Evolutionary conservation across 495 filamentous ascomycete genomes (phyloP).

Genomic region (Neurospora sp.): DNA sequence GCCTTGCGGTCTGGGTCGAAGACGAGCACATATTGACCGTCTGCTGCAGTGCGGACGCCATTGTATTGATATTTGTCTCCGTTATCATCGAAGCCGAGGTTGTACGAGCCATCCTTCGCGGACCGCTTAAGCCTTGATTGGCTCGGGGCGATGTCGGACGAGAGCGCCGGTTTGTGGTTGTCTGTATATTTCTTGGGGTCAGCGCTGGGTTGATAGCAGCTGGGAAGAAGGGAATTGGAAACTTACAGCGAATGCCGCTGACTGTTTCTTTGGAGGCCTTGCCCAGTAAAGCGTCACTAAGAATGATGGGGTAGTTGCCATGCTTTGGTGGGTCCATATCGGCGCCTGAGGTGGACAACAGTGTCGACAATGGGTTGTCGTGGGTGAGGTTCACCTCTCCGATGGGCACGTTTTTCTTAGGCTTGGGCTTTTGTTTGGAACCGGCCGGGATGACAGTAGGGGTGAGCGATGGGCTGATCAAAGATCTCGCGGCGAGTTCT

Average conservation of each 20-base stretch:
- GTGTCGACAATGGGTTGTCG: neutral
- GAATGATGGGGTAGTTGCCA: slow-evolving; percentile 43
- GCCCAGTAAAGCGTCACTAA: slow-evolving; percentile 44
- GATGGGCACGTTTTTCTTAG: neutral
- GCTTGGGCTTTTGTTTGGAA: neutral
- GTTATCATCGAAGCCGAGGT: slow-evolving; percentile 36
- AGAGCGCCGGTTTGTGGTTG: slow-evolving; percentile 42
- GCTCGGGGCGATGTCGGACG: slow-evolving; percentile 29
- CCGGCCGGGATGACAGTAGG: neutral
- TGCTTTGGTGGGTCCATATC: slow-evolving; percentile 39
- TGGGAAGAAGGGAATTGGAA: neutral
- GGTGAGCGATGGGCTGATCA: neutral
- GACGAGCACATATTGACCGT: slow-evolving; percentile 43
- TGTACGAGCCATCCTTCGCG: slow-evolving; percentile 31
- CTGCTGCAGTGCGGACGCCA: slow-evolving; percentile 35
- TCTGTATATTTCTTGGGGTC: slow-evolving; percentile 23
- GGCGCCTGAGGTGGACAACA: slow-evolving; percentile 17
- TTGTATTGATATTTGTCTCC: slow-evolving; percentile 40
- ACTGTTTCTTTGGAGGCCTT: slow-evolving; percentile 42
- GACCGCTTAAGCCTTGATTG: slow-evolving; percentile 38
- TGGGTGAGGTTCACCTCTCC: neutral
- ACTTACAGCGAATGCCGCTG: slow-evolving; percentile 43
- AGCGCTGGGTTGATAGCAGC: neutral
- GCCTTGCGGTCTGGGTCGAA: slow-evolving; percentile 43
- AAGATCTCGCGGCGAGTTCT: neutral